Evolutionary conservation across 2,329 filamentous ascomycete genomes (phyloP), one percentile per base, ranked within the genome.

Genomic region (Ilyonectria sp.): DNA sequence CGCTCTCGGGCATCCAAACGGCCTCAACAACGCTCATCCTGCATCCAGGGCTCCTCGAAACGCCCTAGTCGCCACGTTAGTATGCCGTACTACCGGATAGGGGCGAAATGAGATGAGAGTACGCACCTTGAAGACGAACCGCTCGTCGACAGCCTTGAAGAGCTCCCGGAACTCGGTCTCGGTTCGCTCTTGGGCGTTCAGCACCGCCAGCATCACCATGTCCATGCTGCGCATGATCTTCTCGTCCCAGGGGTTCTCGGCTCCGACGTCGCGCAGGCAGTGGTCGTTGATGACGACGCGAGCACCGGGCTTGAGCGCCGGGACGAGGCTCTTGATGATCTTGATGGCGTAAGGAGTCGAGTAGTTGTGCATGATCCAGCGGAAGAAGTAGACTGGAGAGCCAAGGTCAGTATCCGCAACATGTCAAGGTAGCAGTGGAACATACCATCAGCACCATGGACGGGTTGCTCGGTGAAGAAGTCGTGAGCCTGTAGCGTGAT

Each of bases 291-390:
- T 83, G 57, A 82, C 61, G 50, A 91, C 75, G 54, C 83, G 79
- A 11, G 87, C 83, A 19, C 89, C 84, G 2, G 86, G 83, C 76
- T 90, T 87, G 58, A 90, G 77, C 37, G 87, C 84, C 1, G 88
- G 87, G 2, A 88, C 78, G 9, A 90, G 80, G 21, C 83, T 84
- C 67, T 82, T 81, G 43, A 87, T 78, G 44, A 90, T 85, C 50
- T 81, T 80, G 50, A 85, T 73, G 4, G 84, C 83, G 61, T 88
- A 86, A 3, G 83, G 82, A 15, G 88, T 88, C 0, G 87, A 85
- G 80, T 89, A 89, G 78, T 91, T 89, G 75, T 91, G 88, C 8
- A 91, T 77, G 68, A 91, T 89, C 83, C 85, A 86, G 54, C 87
- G 86, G 77, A 90, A 85, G 71, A 87, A 83, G 78, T 90, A 91